Conservation (phyloP, 805 yeast species). For the Lipomyces sp. region DNA sequence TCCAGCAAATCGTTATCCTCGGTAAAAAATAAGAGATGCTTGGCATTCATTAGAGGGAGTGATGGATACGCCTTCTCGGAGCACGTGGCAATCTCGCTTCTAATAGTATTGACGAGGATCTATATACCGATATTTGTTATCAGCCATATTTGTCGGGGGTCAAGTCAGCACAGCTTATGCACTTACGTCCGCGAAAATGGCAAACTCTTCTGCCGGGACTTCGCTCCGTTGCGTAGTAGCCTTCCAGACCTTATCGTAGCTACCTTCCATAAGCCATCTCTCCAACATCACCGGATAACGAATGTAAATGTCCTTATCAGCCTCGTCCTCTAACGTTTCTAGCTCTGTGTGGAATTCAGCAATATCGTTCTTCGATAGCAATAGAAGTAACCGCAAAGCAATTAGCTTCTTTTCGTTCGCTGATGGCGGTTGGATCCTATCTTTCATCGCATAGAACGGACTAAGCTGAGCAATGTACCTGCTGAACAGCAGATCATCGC, state of each 20-base stretch:
- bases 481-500: constrained; percentile 68
- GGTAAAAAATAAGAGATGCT: constrained; percentile 72
- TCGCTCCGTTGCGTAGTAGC: constrained; percentile 61
- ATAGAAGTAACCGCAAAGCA: constrained; percentile 73
- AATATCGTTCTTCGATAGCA: constrained; percentile 81
- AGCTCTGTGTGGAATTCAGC: constrained; percentile 90
- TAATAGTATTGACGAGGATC: constrained; percentile 62
- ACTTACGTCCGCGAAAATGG: constrained; percentile 64
- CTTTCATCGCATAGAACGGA: constrained; percentile 66
- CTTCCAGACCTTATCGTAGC: constrained; percentile 88
- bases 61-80: constrained; percentile 76
- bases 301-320: constrained; percentile 72
- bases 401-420: constrained; percentile 72
- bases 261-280: constrained; percentile 94
- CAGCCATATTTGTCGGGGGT: background rate
- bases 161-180: background rate
- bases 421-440: constrained; percentile 51
- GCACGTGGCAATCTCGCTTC: constrained; percentile 83
- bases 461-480: constrained; percentile 74
- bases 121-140: background rate
- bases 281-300: constrained; percentile 88
- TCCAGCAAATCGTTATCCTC: constrained; percentile 59
- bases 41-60: constrained; percentile 81
- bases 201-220: constrained; percentile 70
- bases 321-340: constrained; percentile 65